Evolutionary conservation across 495 filamentous ascomycete genomes (phyloP).

Genomic region (Neurospora cerealis): DNA sequence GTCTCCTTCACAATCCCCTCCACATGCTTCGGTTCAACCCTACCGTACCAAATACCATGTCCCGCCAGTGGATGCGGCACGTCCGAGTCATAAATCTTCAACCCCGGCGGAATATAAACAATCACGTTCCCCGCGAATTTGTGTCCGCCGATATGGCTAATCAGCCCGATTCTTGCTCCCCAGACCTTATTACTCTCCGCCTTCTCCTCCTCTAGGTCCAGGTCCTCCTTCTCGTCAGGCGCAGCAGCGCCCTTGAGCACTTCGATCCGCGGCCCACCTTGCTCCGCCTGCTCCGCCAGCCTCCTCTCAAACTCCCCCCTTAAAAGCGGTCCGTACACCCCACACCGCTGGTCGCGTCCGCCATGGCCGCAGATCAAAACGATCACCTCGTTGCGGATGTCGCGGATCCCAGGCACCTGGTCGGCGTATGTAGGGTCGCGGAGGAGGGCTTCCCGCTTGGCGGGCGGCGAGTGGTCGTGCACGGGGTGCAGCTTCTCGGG

Average conservation of each 20-base stretch:
- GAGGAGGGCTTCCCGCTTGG: slow-evolving; percentile 33
- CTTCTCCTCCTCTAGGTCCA: slow-evolving; percentile 8
- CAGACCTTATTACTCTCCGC: slow-evolving; percentile 1
- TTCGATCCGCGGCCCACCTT: slow-evolving; percentile 8
- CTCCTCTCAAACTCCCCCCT: slow-evolving; percentile 52
- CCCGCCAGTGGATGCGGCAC: slow-evolving; percentile 55
- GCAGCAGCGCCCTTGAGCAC: slow-evolving; percentile 25
- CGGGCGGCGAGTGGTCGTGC: slow-evolving; percentile 44
- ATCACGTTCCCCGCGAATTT: slow-evolving; percentile 93
- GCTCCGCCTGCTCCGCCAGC: slow-evolving; percentile 18
- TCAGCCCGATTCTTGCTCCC: slow-evolving; percentile 48
- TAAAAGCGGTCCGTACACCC: slow-evolving; percentile 65
- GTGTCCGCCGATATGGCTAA: slow-evolving; percentile 87
- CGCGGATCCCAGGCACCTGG: slow-evolving; percentile 34
- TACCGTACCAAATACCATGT: slow-evolving; percentile 86
- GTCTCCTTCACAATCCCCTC: slow-evolving; percentile 81
- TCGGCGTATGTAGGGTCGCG: slow-evolving; percentile 32
- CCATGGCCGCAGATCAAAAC: slow-evolving; percentile 82
- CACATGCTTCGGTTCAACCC: slow-evolving; percentile 78
- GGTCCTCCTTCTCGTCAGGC: slow-evolving; percentile 6
- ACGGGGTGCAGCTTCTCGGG: slow-evolving; percentile 49
- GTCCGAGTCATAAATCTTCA: slow-evolving; percentile 16
- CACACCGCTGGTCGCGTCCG: slow-evolving; percentile 70
- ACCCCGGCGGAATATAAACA: slow-evolving; percentile 63
- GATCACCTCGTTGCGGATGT: slow-evolving; percentile 51